Conservation (phyloP, 805 yeast species). For the Saccharomycopsis olivae region DNA sequence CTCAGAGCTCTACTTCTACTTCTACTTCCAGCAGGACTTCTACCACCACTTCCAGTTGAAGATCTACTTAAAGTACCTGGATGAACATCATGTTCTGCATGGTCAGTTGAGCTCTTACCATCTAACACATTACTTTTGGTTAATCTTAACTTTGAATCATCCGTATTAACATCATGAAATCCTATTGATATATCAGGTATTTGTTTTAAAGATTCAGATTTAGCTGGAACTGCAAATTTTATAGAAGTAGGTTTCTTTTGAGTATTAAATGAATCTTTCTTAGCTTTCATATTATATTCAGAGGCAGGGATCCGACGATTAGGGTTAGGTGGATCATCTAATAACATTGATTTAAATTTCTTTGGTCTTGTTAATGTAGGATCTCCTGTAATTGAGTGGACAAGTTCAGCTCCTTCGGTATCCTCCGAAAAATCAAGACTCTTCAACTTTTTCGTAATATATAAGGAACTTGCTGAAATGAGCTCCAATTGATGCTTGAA, state of each 20-base stretch:
- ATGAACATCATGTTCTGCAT: too few species aligned
- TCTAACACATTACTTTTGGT: too few species aligned
- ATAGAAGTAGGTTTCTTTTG: too few species aligned
- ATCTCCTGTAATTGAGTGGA: constrained; percentile 32
- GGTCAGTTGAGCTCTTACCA: too few species aligned
- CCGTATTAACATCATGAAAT: too few species aligned
- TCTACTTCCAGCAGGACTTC: background rate
- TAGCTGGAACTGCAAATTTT: too few species aligned
- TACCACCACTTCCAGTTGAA: too few species aligned
- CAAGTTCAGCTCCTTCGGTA: constrained; percentile 30
- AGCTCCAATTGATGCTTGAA: constrained; percentile 16
- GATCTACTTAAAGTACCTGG: too few species aligned
- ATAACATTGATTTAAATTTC: constrained; percentile 16
- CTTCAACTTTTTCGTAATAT: constrained; percentile 20
- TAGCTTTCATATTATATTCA: constrained; percentile 4
- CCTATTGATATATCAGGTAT: too few species aligned
- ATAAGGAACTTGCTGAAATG: constrained; percentile 20
- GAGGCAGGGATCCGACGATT: constrained; percentile 12
- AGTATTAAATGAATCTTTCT: too few species aligned
- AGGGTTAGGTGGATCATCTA: constrained; percentile 1
- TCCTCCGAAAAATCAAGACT: constrained; percentile 25
- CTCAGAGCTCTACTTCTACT: background rate
- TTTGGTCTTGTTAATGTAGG: constrained; percentile 4
- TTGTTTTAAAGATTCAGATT: too few species aligned
- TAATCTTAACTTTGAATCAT: too few species aligned